Percentiles rank a stretch among this genome's conserved stretches.
phyloP scores from a whole-genome alignment of 352 stramenopile genomes.

The Phytophthora pisi region DNA sequence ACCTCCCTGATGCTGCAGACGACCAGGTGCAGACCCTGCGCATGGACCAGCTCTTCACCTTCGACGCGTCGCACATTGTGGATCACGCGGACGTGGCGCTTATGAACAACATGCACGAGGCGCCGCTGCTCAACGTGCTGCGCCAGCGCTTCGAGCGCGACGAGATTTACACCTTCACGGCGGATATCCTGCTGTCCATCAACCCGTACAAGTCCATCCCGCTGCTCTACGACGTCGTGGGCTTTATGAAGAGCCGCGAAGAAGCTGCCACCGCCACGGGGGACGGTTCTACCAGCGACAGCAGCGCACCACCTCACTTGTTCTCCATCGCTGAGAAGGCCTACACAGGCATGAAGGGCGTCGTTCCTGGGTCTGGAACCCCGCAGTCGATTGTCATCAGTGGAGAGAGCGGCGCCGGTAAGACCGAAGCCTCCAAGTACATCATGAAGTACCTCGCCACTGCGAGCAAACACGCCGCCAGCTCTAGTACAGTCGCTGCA shows the following conservation, averaged over 20 bases:
- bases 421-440: slow-evolving; percentile 96
- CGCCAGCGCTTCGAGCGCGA: slow-evolving; percentile 80
- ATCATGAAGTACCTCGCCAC: slow-evolving; percentile 89
- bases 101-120: slow-evolving; percentile 93
- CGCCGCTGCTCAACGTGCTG: slow-evolving; percentile 79
- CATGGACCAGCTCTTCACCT: slow-evolving; percentile 69
- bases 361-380: slow-evolving; percentile 50
- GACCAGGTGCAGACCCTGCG: slow-evolving; percentile 62
- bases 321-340: slow-evolving; percentile 85
- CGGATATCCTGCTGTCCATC: slow-evolving; percentile 83
- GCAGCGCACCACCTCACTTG: slow-evolving; percentile 61
- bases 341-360: slow-evolving; percentile 73
- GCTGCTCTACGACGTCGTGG: slow-evolving; percentile 79
- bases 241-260: slow-evolving; percentile 66
- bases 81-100: slow-evolving; percentile 85
- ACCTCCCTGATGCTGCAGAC: slow-evolving; percentile 62
- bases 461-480: slow-evolving; percentile 62
- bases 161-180: slow-evolving; percentile 89
- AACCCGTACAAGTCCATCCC: slow-evolving; percentile 90
- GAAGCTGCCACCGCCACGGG: slow-evolving; percentile 34
- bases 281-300: slow-evolving; percentile 32
- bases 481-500: slow-evolving; percentile 13
- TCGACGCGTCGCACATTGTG: slow-evolving; percentile 85
- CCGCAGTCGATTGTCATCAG: slow-evolving; percentile 95
- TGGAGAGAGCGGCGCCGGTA: slow-evolving; percentile 92